phyloP scores from a whole-genome alignment of 805 yeast genomes.

The Yarrowia sp. region DNA sequence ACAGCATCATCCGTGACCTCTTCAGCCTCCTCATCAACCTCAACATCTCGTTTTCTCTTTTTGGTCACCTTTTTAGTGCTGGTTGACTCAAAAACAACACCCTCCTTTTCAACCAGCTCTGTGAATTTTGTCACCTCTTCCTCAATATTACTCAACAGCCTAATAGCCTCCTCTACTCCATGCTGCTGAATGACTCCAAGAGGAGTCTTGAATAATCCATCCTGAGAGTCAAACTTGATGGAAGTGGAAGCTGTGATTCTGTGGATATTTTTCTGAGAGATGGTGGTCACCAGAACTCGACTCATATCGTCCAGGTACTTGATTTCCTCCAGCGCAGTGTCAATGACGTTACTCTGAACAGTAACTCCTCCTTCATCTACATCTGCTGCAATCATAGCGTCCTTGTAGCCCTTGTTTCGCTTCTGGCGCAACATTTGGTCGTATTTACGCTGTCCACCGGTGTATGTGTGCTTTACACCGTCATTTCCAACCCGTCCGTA shows the following conservation, averaged over 20 bases:
- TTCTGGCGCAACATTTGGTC: conserved; percentile 11
- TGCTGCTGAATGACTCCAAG: conserved; percentile 19
- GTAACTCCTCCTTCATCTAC: conserved; percentile 15
- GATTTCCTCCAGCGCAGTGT: conserved; percentile 23
- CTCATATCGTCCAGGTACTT: conserved; percentile 16
- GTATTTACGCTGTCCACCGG: conserved; percentile 19
- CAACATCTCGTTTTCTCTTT: background rate
- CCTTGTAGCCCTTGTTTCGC: conserved; percentile 25
- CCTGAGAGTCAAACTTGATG: conserved; percentile 13
- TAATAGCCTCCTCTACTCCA: conserved; percentile 8
- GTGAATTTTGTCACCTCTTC: conserved; percentile 50
- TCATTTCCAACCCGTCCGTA: conserved; percentile 37
- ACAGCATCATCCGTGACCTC: background rate
- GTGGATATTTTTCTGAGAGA: conserved; percentile 6
- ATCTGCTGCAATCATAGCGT: conserved; percentile 14
- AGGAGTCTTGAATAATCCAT: conserved; percentile 21
- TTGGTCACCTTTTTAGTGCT: background rate
- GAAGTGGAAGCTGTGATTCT: conserved; percentile 16
- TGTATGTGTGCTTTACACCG: conserved; percentile 2
- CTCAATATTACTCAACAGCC: conserved; percentile 56
- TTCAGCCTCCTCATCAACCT: background rate
- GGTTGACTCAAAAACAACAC: background rate
- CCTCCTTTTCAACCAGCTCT: conserved; percentile 33
- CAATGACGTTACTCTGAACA: conserved; percentile 1
- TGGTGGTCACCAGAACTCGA: conserved; percentile 5